Percentiles rank a stretch among this genome's conserved stretches.
Evolutionary conservation across 2,329 filamentous ascomycete species (phyloP).

Genomic region (Ceratocystiopsis minuta): DNA sequence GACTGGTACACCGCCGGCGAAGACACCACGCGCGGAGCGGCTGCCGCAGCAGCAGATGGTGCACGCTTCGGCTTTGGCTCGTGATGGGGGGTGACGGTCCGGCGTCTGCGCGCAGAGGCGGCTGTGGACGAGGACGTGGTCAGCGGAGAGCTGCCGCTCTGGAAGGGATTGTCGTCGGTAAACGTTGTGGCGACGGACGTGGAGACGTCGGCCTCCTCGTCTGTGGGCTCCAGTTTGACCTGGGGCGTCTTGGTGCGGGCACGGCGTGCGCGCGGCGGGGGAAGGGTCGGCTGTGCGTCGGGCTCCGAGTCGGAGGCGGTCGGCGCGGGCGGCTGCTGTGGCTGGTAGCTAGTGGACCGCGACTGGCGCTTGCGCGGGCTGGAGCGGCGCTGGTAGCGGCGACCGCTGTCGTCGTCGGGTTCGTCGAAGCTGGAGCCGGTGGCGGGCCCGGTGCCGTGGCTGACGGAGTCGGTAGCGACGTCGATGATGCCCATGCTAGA

Average conservation of each 20-base stretch:
- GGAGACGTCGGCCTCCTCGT: constrained; percentile 26
- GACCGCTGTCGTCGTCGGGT: constrained; percentile 33
- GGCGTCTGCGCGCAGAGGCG: not conserved
- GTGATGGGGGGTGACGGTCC: not conserved
- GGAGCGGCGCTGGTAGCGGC: constrained; percentile 17
- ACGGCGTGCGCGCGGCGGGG: constrained; percentile 26
- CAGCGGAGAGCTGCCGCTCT: constrained; percentile 60
- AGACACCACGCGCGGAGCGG: constrained; percentile 2
- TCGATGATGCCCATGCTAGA: constrained; percentile 72
- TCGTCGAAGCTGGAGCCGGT: constrained; percentile 12
- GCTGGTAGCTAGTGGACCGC: constrained; percentile 35
- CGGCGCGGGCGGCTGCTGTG: constrained; percentile 8
- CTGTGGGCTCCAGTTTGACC: constrained; percentile 35
- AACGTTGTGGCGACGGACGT: constrained; percentile 41
- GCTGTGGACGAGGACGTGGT: constrained; percentile 12
- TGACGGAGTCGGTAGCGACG: constrained; percentile 20
- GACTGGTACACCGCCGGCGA: not conserved
- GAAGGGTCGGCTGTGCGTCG: constrained; percentile 22
- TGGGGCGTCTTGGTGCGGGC: constrained; percentile 33
- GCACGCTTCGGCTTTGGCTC: not conserved
- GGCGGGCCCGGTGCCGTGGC: not conserved
- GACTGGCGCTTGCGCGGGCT: constrained; percentile 37
- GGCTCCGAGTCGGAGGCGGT: constrained; percentile 31
- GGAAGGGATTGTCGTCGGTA: constrained; percentile 82
- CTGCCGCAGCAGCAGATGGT: not conserved